Base-by-base conservation (phyloP, 2,329 filamentous ascomycete genomes). In the Tolypocladium guangdongense region DNA sequence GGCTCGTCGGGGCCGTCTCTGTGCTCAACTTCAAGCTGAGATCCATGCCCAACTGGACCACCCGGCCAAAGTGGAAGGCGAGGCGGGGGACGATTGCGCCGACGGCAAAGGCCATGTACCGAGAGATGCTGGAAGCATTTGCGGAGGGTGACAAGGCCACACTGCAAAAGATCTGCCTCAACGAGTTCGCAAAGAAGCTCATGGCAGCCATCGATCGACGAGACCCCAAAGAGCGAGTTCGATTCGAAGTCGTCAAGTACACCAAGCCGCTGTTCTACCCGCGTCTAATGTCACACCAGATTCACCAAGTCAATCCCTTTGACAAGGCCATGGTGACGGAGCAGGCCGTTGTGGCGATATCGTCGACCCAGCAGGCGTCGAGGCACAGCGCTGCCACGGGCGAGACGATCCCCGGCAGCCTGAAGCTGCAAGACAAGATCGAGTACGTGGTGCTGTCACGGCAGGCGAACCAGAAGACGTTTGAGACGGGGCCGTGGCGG, bases 391-490 rank as follows among this genome's bases (percentile, higher is more conserved):
- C 55, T 8, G 55, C 52, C 2, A 70, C 68, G 18, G 74, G 70
- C 16, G 58, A 64, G 55, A 60, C 69, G n/a, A 63, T 80, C 8
- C 67, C 72, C 1, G 77, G 75, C 2, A 74, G 69, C 55, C 72
- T 74, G 46, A 74, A 75, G 62, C 71, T 77, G 58, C 76, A 78
- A 61, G 70, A 79, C 50, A 74, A 84, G 59, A 65, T 75, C 2
- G 86, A 90, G 71, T 81, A 88, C 62, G 58, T 89, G 5, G 83
- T 87, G 39, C 58, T 89, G 47, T 80, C 82, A 62, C 63, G 74
- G 32, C 54, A 67, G 33, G 57, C 78, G 45, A 69, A 76, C 62
- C 70, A 68, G 48, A 66, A 63, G 52, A 79, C 77, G 22, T 78
- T 71, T 58, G 64, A 71, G 62, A 65, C 74, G 53, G 69, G 66